Conservation (phyloP, 257 asterid species). For the Orobanche coerulescens region DNA sequence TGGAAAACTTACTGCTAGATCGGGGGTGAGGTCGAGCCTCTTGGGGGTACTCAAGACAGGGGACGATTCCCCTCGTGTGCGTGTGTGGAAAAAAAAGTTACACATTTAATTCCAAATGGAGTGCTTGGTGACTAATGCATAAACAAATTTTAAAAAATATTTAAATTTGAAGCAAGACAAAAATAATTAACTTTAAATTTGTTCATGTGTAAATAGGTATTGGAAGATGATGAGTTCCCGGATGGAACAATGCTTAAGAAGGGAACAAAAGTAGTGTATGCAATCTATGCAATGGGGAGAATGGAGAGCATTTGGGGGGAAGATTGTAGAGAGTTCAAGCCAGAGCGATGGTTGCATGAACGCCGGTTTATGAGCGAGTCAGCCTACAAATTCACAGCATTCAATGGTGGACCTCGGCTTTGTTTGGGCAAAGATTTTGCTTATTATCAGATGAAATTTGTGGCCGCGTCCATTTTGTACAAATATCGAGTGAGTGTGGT, state of each 20-base stretch:
- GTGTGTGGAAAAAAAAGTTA: no score
- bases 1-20: no score
- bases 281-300: slow-evolving; percentile 90
- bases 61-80: no score
- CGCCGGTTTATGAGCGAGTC: slow-evolving; percentile 78
- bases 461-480: slow-evolving; percentile 66
- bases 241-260: slow-evolving; percentile 77
- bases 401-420: slow-evolving; percentile 92
- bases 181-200: background rate
- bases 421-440: slow-evolving; percentile 95
- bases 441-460: slow-evolving; percentile 88
- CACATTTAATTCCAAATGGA: no score
- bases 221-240: slow-evolving; percentile 76
- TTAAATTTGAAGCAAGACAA: no score
- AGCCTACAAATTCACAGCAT: slow-evolving; percentile 89
- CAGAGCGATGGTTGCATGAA: slow-evolving; percentile 88
- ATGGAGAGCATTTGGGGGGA: slow-evolving; percentile 88
- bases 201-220: slow-evolving; percentile 33
- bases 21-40: no score
- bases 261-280: slow-evolving; percentile 87
- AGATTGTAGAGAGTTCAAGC: slow-evolving; percentile 73
- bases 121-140: no score
- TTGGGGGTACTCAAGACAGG: no score
- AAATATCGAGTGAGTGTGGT: slow-evolving; percentile 51
- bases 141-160: no score